A percentile compares a stretch with the other conserved stretches of the same genome.
These are phyloP conservation scores for Penicillium sp. DNA, from an alignment of 2,329 filamentous ascomycete genomes.

Conservation along the genomic window DNA sequence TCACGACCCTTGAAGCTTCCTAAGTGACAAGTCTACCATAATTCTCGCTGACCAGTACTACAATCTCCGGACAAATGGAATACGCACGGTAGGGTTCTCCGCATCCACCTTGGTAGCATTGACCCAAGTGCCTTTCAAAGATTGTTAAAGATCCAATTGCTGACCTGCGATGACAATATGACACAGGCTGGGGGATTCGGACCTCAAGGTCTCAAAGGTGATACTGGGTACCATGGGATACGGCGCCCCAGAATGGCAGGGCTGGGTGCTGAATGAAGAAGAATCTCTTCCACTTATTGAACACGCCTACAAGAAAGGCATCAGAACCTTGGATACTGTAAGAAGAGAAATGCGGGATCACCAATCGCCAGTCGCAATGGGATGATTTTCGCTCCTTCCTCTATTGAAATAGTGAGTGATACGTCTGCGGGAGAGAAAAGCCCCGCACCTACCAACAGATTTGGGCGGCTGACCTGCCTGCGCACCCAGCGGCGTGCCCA, in stretches of 20 bases:
- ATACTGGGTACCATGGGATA: conserved; percentile 12
- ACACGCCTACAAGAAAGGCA: conserved; percentile 25
- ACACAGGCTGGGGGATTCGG: conserved; percentile 10
- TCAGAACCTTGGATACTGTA: conserved; percentile 20
- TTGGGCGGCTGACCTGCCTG: too few relatives aligned
- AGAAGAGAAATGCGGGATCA: not conserved
- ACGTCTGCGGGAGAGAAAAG: too few relatives aligned
- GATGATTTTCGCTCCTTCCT: too few relatives aligned
- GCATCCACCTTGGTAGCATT: conserved; percentile 6
- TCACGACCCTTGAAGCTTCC: conserved; percentile 7
- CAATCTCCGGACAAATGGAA: conserved; percentile 5
- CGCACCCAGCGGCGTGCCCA: too few relatives aligned
- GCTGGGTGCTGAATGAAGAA: conserved; percentile 24
- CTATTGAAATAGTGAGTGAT: too few relatives aligned
- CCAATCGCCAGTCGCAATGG: too few relatives aligned
- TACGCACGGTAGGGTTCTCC: conserved; percentile 7
- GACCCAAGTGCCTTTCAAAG: conserved; percentile 5
- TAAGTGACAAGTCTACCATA: conserved; percentile 2
- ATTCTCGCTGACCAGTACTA: conserved; percentile 3
- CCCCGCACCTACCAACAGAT: too few relatives aligned
- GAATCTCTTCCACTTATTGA: conserved; percentile 28
- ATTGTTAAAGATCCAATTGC: conserved; percentile 6
- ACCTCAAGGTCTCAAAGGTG: conserved; percentile 12
- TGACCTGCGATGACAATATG: conserved; percentile 5
- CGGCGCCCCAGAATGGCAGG: conserved; percentile 6